These are phyloP conservation scores for Ulvella scutata DNA, from an alignment of 139 green algal species.

Conservation along the genomic window DNA sequence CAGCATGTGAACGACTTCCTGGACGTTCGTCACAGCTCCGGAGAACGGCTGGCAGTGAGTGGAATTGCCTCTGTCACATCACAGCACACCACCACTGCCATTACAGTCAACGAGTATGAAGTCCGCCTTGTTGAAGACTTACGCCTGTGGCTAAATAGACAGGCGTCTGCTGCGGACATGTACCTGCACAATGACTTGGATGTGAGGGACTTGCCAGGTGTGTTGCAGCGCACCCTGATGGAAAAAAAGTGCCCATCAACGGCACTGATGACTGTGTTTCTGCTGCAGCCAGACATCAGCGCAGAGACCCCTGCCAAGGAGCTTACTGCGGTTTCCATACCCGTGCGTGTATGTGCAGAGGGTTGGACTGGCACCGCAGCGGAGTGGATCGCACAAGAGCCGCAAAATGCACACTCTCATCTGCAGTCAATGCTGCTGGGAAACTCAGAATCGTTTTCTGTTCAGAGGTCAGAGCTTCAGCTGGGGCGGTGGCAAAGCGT, in stretches of 20 bases:
- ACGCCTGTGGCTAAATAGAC: conserved; percentile 31
- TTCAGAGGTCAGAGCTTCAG: conserved; percentile 34
- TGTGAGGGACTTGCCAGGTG: conserved; percentile 33
- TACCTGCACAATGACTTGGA: conserved; percentile 81
- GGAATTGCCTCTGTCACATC: conserved; percentile 11
- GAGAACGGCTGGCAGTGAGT: conserved; percentile 30
- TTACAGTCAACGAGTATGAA: conserved; percentile 67
- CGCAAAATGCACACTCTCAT: conserved; percentile 61
- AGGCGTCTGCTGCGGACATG: conserved; percentile 36
- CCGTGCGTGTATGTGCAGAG: not conserved
- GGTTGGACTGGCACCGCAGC: conserved; percentile 33
- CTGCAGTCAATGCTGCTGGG: conserved; percentile 51
- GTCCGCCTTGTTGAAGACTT: conserved; percentile 59
- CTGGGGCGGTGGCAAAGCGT: conserved; percentile 60
- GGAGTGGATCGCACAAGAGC: conserved; percentile 48
- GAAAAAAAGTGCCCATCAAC: too few relatives aligned
- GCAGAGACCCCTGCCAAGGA: too few relatives aligned
- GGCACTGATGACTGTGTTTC: too few relatives aligned
- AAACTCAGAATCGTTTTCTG: conserved; percentile 35
- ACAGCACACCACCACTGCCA: conserved; percentile 35
- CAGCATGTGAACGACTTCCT: conserved; percentile 40
- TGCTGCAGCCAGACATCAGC: too few relatives aligned
- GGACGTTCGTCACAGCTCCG: conserved; percentile 44
- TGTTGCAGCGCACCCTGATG: not conserved
- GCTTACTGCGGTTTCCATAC: too few relatives aligned